These are phyloP conservation scores for Calonectria leucothoes DNA, from an alignment of 2,329 filamentous ascomycete species.

Conservation along the genomic window DNA sequence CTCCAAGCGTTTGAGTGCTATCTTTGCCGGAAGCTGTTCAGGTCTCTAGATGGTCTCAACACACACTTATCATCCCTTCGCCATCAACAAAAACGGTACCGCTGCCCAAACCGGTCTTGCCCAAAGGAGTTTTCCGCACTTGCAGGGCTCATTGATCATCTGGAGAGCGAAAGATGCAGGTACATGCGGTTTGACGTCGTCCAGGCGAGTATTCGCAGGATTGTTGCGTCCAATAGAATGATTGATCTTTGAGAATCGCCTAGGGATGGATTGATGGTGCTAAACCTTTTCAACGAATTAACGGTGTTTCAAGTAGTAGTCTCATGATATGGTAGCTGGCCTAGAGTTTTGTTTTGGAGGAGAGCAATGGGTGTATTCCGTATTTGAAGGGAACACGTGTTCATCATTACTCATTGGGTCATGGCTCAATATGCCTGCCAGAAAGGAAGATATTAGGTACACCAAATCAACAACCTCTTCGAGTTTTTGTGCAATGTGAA, in stretches of 20 bases:
- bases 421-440: not conserved
- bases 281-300: not conserved
- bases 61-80: conserved; percentile 65
- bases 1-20: conserved; percentile 44
- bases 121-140: conserved; percentile 52
- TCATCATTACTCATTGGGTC: not conserved
- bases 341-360: not conserved
- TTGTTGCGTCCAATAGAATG: conserved; percentile 23
- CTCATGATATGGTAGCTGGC: not conserved
- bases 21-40: conserved; percentile 62
- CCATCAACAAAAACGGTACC: conserved; percentile 53
- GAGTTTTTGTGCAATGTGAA: not conserved
- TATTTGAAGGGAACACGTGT: not conserved
- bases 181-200: conserved; percentile 52
- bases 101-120: conserved; percentile 53
- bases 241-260: conserved; percentile 17
- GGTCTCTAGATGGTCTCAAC: conserved; percentile 50
- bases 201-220: conserved; percentile 43
- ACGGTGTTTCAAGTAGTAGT: not conserved
- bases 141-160: conserved; percentile 54
- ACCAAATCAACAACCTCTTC: not conserved
- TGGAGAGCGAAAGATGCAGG: conserved; percentile 57
- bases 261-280: too few species aligned
- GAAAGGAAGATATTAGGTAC: not conserved
- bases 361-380: not conserved